phyloP scores from a whole-genome alignment of 2,329 filamentous ascomycete genomes.

The Decorospora gaudefroyi region DNA sequence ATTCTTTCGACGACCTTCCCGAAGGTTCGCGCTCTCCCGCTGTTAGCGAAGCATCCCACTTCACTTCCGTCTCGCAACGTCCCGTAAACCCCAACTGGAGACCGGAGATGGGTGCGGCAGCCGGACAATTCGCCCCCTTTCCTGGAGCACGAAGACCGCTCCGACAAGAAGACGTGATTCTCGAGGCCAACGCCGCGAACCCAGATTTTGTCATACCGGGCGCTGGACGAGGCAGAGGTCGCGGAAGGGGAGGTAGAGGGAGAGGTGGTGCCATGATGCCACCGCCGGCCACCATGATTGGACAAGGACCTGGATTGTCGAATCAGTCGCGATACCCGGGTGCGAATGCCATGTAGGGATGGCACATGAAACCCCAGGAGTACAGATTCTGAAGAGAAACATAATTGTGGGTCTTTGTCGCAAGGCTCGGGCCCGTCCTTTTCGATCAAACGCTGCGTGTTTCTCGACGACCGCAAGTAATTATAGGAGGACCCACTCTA shows the following conservation, averaged over 20 bases:
- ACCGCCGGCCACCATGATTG: constrained; percentile 34
- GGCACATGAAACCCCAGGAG: constrained; percentile 1
- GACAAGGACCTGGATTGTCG: constrained; percentile 31
- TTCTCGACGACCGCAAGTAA: neutral
- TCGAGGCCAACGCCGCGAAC: constrained; percentile 66
- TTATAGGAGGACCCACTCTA: neutral
- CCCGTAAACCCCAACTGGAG: constrained; percentile 89
- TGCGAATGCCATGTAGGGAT: constrained; percentile 38
- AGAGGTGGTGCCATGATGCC: constrained; percentile 39
- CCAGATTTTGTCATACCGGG: constrained; percentile 80
- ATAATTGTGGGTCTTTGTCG: neutral
- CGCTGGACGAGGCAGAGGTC: constrained; percentile 42
- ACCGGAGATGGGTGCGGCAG: constrained; percentile 50
- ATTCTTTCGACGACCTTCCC: constrained; percentile 67
- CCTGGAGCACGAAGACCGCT: constrained; percentile 36
- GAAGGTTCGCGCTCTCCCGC: constrained; percentile 68
- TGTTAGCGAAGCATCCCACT: constrained; percentile 78
- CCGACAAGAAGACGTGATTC: constrained; percentile 70
- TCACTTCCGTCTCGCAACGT: constrained; percentile 88
- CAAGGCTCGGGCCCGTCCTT: too few relatives aligned
- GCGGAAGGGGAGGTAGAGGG: constrained; percentile 29
- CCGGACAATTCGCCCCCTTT: constrained; percentile 48
- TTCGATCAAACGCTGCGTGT: neutral
- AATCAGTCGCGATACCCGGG: constrained; percentile 43
- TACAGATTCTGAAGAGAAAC: neutral